A percentile compares a stretch with the other conserved stretches of the same genome.
Conservation (phyloP, 352 stramenopile genomes). For the Saprolegnia parasitica region DNA sequence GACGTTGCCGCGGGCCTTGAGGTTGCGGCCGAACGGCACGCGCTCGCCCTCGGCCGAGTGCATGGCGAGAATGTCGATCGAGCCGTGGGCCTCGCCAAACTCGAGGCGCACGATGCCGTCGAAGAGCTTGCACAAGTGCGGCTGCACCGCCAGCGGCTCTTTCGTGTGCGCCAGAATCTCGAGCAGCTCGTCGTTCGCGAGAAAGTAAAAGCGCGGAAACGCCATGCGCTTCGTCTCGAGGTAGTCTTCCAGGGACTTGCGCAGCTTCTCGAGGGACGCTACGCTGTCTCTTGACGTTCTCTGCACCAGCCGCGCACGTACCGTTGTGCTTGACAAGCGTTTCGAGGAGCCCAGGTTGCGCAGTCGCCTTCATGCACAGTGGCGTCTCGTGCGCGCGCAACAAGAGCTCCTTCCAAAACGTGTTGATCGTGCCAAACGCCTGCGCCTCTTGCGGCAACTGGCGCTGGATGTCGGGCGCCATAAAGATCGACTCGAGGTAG, state of each 20-base stretch:
- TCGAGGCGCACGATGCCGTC: conserved; percentile 74
- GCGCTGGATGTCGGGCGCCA: conserved; percentile 74
- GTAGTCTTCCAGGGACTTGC: conserved; percentile 81
- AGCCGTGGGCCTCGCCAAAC: conserved; percentile 46
- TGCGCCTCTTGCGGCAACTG: conserved; percentile 65
- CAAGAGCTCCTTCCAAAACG: conserved; percentile 82
- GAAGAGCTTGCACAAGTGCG: conserved; percentile 81
- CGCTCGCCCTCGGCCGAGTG: conserved; percentile 76
- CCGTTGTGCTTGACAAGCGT: conserved; percentile 61
- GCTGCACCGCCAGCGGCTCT: conserved; percentile 71
- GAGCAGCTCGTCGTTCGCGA: conserved; percentile 82
- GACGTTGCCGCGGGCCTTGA: conserved; percentile 83
- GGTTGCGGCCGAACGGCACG: conserved; percentile 57
- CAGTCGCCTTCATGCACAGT: conserved; percentile 61
- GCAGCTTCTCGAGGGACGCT: conserved; percentile 56
- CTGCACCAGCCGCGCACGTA: not conserved
- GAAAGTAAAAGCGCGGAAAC: conserved; percentile 86
- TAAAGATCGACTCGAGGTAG: conserved; percentile 81
- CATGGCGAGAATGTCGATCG: conserved; percentile 69
- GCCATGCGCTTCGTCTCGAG: conserved; percentile 75
- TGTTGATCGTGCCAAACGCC: conserved; percentile 56
- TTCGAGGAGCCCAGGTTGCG: conserved; percentile 49
- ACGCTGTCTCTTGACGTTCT: not conserved
- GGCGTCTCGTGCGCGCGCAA: conserved; percentile 51
- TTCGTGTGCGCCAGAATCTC: conserved; percentile 79